Evolutionary conservation across 345 rosid genomes (phyloP), one percentile per base, ranked within the genome.

Genomic region (Camelina laxa): DNA sequence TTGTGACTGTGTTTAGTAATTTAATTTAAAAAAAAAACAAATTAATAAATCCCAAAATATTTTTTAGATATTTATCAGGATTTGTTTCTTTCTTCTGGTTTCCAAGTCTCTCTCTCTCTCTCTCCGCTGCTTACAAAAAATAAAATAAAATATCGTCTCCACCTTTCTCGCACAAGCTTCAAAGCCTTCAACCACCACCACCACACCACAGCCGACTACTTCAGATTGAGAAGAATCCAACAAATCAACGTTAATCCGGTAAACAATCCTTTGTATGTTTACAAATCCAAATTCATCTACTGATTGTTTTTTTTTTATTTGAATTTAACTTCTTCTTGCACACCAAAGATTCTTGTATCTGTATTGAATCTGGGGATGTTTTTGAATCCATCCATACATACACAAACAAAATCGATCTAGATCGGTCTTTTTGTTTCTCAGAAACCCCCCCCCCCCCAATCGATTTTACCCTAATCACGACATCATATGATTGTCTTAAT

Each of bases 391-490:
- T 50, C 4, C 56, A n/a, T 67, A 13, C 12, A 14, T 27, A 24
- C 4, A 27, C 30, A 27, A 27, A 4, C 5, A 36, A 67, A 42
- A 5, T 21, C 10, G 59, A 64, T 53, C 63, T 53, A 30, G 61
- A 45, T 73, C 56, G 69, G 47, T 64, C 24, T 20, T 22, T 22
- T 20, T 62, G 54, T 66, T 20, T 15, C 13, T 41, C 72, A 6
- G 2, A 36, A 38, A 21, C 65, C 15, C 30, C 13, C 11, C 12
- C 13, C 65, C 15, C 30, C 13, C 11, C 12, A 58, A 58, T 58
- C 31, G 7, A 31, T 13, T 1, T 27, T 27, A 27, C 30, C 30
- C 59, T 54, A 3, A 24, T 24, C 6, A 22, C 63, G 17, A 22
- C 38, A 20, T 54, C 36, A 11, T 59, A 20, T 38, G 60, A 49